Base-by-base conservation (phyloP, 352 stramenopile species). In the Plasmopara viticola region DNA sequence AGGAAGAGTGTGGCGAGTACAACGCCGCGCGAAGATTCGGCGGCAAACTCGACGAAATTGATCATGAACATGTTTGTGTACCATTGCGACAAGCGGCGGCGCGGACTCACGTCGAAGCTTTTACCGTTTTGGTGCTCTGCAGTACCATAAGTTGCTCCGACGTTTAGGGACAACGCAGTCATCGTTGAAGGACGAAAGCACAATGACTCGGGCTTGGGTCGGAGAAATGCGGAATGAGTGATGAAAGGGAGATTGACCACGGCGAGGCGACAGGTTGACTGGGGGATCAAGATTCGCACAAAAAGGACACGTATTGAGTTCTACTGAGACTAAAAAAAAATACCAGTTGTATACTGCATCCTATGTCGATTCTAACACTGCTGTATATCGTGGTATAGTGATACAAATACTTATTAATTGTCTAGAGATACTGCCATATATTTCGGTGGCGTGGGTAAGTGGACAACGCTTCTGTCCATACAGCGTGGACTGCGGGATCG, bases 31-130 rank as follows among this genome's bases (percentile, higher is more conserved):
- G 78, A 87, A 2, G 74, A 86, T 49, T 90, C 78, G 42, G 76
- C 78, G 25, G 77, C 66, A 60, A 90, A 87, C 65, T 90, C 77
- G 42, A 90, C 72, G 53, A 90, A 82, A 69, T 90, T 87, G 69
- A 90, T 74, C 46, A 90, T 68, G 29, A 66, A 58, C 59, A 90
- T 87, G 62, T 87, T 81, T 35, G 68, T 56, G 54, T 83, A 83
- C 78, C 78, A 90, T 51, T 64, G 55, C 28, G 60, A 52, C 12
- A 70, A n/a, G 28, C 74, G 70, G 46, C 54, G 48, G 7, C 60
- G 67, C 33, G 75, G 72, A 47, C 66, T 80, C 43, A 56, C 48
- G 44, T 57, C 37, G 28, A 65, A 81, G 61, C 68, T 60, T 33
- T 37, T 44, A 46, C 38, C 8, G 29, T 71, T 72, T 20, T 66